Conservation (phyloP, 371 early-diverging fungal genomes). For the Syncephalastrum racemosum region DNA sequence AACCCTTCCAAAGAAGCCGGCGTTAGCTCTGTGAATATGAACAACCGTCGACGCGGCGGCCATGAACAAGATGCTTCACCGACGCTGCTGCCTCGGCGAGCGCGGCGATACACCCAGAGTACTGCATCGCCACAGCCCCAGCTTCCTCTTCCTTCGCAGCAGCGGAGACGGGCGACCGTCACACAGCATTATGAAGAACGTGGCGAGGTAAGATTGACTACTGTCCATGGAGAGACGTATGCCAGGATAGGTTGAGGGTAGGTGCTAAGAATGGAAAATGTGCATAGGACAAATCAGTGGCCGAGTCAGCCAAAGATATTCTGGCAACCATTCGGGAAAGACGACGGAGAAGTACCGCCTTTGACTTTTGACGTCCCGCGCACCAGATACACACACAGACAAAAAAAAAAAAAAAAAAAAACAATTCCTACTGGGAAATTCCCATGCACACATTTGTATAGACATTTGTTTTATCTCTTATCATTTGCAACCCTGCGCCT, state of each 20-base stretch:
- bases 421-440: no score
- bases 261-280: neutral
- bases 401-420: no score
- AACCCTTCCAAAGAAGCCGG: no score
- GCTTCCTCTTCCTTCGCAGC: neutral
- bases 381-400: no score
- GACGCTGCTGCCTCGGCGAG: no score
- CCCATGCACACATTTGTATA: no score
- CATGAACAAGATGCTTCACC: no score
- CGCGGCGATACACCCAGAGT: no score
- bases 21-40: no score
- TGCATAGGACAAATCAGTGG: constrained; percentile 10
- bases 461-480: no score
- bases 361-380: neutral
- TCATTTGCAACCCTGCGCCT: no score
- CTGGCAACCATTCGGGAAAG: constrained; percentile 17
- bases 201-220: neutral
- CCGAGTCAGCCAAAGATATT: constrained; percentile 19
- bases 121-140: neutral
- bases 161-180: neutral
- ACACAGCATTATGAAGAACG: constrained; percentile 1
- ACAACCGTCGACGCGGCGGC: no score
- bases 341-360: constrained; percentile 10
- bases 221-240: neutral
- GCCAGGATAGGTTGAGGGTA: neutral